Percentiles rank a stretch among this genome's conserved stretches.
Evolutionary conservation across 2,329 filamentous ascomycete genomes (phyloP).

Genomic region (Helminthosporium solani): DNA sequence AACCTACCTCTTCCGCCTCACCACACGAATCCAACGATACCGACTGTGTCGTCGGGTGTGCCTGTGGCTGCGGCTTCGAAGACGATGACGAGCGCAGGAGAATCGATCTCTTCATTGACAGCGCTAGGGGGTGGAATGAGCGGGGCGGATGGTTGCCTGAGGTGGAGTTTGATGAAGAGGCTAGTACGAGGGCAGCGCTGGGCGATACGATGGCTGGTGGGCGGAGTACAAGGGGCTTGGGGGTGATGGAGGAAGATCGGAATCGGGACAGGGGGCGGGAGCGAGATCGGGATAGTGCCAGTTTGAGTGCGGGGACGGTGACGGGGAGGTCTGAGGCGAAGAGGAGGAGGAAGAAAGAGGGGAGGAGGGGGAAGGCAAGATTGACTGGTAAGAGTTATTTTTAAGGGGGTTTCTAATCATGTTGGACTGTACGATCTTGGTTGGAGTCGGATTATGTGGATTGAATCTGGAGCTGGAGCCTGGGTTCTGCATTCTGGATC

Average conservation of each 20-base stretch:
- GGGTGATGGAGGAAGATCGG: neutral
- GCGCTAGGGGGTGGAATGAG: conserved; percentile 31
- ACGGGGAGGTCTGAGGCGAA: conserved; percentile 8
- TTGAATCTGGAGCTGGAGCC: no score
- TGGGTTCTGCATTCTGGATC: no score
- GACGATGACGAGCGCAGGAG: conserved; percentile 25
- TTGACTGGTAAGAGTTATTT: conserved; percentile 33
- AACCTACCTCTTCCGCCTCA: conserved; percentile 26
- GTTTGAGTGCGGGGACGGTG: conserved; percentile 16
- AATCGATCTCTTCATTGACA: conserved; percentile 34
- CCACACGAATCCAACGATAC: conserved; percentile 24
- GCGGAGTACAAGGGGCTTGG: no score
- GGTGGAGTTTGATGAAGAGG: conserved; percentile 17
- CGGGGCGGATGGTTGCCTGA: conserved; percentile 24
- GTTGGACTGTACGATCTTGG: no score
- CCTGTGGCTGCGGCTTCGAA: conserved; percentile 32
- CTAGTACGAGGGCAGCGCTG: conserved; percentile 17
- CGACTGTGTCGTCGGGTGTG: conserved; percentile 35
- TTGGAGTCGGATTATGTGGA: no score
- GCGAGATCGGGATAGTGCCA: conserved; percentile 7
- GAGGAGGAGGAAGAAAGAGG: conserved; percentile 22
- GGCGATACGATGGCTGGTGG: no score
- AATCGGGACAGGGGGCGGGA: conserved; percentile 15
- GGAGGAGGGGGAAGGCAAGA: conserved; percentile 30
- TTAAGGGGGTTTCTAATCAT: conserved; percentile 3